Evolutionary conservation across 305 asterid species (phyloP), one percentile per base, ranked within the genome.

Genomic region (Solanum hybrid): DNA sequence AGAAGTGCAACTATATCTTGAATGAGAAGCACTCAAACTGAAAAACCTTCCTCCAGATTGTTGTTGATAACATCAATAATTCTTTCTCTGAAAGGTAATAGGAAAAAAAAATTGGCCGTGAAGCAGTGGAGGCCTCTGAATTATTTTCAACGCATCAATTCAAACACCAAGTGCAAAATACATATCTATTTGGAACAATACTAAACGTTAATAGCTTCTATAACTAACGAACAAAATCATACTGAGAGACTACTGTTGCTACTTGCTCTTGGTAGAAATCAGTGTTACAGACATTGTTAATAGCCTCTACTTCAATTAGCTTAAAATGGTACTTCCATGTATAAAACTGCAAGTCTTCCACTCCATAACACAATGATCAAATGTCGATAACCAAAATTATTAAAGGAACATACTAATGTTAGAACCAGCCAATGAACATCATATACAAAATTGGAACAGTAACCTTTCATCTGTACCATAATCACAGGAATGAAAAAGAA

Each of bases 391-490:
- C 65, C 87, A 82, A 26, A 24, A 15, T 82, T 38, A 37, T 80
- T 37, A 24, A 29, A 38, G n/a, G 65, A 37, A 80, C 32, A 27
- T 83, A 17, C 39, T 84, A 33, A 84, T 84, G 88, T 31, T 45
- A 84, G 88, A 36, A 88, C 76, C 84, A 88, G 77, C 90, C 76
- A 4, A 78, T 51, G 75, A 79, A 38, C 78, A 78, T 32, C 77
- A 79, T 89, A 45, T 73, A 88, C 77, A 88, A 88, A 88, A 88
- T 45, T 88, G 89, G 68, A 79, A 75, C 10, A 27, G 38, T 88
- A 57, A 24, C 73, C 76, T 88, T 88, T 41, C 86, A 88, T 38
- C 73, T 39, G 73, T 34, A 68, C 77, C 79, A 41, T 88, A 57
- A 39, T 76, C 70, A 75, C 41, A 78, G 87, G 79, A 89, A 41